These are phyloP conservation scores for Huntiella savannae DNA, from an alignment of 2,329 filamentous ascomycete species.

Conservation along the genomic window DNA sequence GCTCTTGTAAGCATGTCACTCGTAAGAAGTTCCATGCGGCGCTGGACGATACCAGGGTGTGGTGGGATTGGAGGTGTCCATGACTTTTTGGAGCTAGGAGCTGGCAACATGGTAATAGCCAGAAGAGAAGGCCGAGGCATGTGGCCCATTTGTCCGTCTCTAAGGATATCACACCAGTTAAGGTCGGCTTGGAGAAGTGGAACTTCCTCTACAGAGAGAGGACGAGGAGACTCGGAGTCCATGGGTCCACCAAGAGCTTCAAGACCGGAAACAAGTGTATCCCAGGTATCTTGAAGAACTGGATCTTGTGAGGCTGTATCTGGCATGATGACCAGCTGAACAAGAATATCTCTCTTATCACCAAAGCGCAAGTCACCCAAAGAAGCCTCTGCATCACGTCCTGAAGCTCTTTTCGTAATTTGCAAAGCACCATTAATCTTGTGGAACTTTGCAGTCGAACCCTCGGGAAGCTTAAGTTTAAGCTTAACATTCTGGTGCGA, in stretches of 20 bases:
- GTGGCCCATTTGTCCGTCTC: constrained; percentile 71
- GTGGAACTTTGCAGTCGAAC: constrained; percentile 92
- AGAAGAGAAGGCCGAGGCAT: constrained; percentile 76
- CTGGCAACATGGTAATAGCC: constrained; percentile 86
- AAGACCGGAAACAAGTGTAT: constrained; percentile 85
- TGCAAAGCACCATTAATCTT: constrained; percentile 95
- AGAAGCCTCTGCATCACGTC: constrained; percentile 80
- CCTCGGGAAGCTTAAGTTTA: constrained; percentile 82
- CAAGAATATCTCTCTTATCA: constrained; percentile 82
- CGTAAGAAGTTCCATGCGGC: constrained; percentile 91
- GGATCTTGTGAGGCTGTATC: constrained; percentile 70
- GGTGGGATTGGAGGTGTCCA: constrained; percentile 76
- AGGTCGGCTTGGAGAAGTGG: constrained; percentile 90
- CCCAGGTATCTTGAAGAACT: constrained; percentile 86
- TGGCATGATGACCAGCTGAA: constrained; percentile 80
- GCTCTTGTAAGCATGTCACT: constrained; percentile 95
- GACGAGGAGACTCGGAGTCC: constrained; percentile 69
- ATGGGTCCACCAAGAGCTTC: constrained; percentile 79
- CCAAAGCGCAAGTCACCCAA: constrained; percentile 86
- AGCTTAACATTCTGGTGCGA: constrained; percentile 98
- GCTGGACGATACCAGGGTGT: constrained; percentile 84
- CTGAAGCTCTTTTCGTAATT: constrained; percentile 88
- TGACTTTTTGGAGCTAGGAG: constrained; percentile 43
- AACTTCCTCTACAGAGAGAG: constrained; percentile 78
- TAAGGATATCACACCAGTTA: constrained; percentile 78